Evolutionary conservation across 2,329 filamentous ascomycete genomes (phyloP).

Genomic region (Thelonectria olida): DNA sequence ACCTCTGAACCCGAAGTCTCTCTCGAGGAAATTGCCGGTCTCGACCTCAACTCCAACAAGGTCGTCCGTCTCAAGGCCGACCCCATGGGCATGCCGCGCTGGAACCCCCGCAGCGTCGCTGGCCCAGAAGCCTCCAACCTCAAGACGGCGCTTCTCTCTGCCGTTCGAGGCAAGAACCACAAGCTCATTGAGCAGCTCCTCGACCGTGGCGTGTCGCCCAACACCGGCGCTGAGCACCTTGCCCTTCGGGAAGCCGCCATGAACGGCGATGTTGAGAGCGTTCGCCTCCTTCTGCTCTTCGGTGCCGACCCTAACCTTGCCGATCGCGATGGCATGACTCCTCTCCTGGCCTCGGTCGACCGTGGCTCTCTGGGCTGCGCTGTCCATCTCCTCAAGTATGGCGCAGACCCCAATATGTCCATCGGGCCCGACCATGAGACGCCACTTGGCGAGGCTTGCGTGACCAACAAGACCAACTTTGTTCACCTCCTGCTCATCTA

Average conservation of each 20-base stretch:
- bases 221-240: slow-evolving; percentile 55
- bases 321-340: slow-evolving; percentile 59
- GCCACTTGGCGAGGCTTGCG: slow-evolving; percentile 61
- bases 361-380: slow-evolving; percentile 65
- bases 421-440: slow-evolving; percentile 62
- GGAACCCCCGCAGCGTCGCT: slow-evolving; percentile 56
- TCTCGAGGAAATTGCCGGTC: slow-evolving; percentile 45
- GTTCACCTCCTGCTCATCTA: slow-evolving; percentile 69
- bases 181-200: slow-evolving; percentile 66
- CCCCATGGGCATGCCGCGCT: slow-evolving; percentile 60
- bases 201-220: slow-evolving; percentile 64
- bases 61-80: slow-evolving; percentile 61
- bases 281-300: slow-evolving; percentile 65
- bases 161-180: slow-evolving; percentile 66
- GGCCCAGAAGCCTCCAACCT: slow-evolving; percentile 55
- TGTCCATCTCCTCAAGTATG: slow-evolving; percentile 70
- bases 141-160: slow-evolving; percentile 59
- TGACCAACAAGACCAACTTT: slow-evolving; percentile 63
- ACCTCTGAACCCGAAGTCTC: slow-evolving; percentile 39
- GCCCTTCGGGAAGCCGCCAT: slow-evolving; percentile 63
- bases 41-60: slow-evolving; percentile 52
- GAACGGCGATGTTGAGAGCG: slow-evolving; percentile 60
- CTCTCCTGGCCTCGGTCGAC: slow-evolving; percentile 61
- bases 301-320: slow-evolving; percentile 64
- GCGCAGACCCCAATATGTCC: slow-evolving; percentile 65